phyloP scores from a whole-genome alignment of 1,284 basidiomycete species.

The Testicularia cyperi region DNA sequence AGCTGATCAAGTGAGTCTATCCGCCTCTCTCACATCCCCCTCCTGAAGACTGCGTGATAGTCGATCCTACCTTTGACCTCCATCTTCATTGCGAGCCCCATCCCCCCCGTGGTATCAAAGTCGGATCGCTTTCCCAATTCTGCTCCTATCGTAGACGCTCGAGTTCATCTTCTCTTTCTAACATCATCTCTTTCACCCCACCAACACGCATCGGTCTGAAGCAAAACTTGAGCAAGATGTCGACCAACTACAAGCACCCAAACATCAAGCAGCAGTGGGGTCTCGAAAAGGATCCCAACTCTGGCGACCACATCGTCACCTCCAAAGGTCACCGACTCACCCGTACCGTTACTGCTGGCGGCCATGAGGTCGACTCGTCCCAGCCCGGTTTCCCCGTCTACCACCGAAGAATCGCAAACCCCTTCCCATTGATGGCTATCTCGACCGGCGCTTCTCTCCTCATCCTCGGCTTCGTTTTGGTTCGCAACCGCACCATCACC shows the following conservation, averaged over 20 bases:
- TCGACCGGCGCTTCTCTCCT: conserved; percentile 34
- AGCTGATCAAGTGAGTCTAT: no score
- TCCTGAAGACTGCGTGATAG: no score
- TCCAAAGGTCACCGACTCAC: conserved; percentile 24
- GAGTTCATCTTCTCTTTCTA: no score
- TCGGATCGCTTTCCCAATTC: no score
- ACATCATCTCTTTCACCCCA: background rate
- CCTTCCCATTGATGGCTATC: conserved; percentile 37
- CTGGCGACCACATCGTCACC: conserved; percentile 23
- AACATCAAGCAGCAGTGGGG: conserved; percentile 38
- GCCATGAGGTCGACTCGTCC: conserved; percentile 30
- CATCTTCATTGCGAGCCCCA: no score
- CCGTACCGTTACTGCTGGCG: conserved; percentile 23
- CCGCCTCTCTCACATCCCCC: no score
- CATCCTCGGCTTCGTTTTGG: conserved; percentile 25
- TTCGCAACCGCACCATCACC: conserved; percentile 14
- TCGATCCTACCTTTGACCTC: no score
- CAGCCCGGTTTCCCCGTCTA: conserved; percentile 41
- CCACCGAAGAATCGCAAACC: conserved; percentile 47
- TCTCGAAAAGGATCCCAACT: conserved; percentile 35
- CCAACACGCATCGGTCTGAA: no score
- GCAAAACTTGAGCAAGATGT: conserved; percentile 10
- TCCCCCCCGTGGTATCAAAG: no score
- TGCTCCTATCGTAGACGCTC: no score
- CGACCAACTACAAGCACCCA: conserved; percentile 30